These are phyloP conservation scores for Boletus patriciae DNA, from an alignment of 768 basidiomycete genomes.

Conservation along the genomic window DNA sequence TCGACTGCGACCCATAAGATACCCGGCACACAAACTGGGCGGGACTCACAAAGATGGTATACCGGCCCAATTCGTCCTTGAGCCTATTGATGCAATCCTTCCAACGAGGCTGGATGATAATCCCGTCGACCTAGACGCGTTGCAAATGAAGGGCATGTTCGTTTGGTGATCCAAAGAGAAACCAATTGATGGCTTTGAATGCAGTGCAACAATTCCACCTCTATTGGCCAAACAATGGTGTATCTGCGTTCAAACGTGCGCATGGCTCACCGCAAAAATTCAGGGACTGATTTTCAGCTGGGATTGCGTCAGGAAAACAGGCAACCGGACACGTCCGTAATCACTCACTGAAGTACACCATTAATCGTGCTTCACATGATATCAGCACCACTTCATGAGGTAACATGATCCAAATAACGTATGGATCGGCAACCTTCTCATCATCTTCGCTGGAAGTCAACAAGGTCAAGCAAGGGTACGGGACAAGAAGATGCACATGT, in stretches of 20 bases:
- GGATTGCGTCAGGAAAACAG: neutral
- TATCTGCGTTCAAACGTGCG: neutral
- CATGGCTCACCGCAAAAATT: neutral
- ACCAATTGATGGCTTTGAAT: neutral
- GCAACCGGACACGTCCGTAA: neutral
- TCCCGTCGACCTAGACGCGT: constrained; percentile 11
- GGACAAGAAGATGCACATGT: neutral
- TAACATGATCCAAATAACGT: constrained; percentile 9
- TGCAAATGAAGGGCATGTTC: constrained; percentile 16
- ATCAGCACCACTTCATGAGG: neutral
- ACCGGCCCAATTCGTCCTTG: constrained; percentile 5
- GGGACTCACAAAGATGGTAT: constrained; percentile 11
- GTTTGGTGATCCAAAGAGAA: constrained; percentile 5
- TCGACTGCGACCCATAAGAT: constrained; percentile 8
- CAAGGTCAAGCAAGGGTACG: neutral
- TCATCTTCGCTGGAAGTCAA: constrained; percentile 1
- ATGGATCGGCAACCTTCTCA: neutral
- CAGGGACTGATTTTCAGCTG: constrained; percentile 15
- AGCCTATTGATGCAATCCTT: constrained; percentile 8
- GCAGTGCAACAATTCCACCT: neutral
- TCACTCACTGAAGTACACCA: constrained; percentile 11
- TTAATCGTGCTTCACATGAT: constrained; percentile 7
- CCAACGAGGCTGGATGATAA: constrained; percentile 10
- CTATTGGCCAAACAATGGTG: constrained; percentile 1
- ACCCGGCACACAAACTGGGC: neutral